phyloP scores from a whole-genome alignment of 2,329 filamentous ascomycete species.

The Trichophyton benhamiae region DNA sequence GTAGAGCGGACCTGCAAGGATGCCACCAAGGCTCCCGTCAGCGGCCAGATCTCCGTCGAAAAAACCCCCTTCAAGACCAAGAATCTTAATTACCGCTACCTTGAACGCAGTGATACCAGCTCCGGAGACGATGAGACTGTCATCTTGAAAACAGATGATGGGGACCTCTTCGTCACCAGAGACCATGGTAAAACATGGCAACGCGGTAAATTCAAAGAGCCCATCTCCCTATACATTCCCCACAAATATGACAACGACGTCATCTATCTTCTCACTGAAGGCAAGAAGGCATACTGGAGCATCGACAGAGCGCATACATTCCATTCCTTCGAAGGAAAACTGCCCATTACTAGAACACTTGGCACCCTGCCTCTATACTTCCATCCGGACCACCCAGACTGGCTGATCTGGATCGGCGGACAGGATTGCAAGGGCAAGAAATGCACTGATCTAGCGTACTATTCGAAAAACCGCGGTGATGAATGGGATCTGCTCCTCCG shows the following conservation, averaged over 20 bases:
- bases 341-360: conserved; percentile 40
- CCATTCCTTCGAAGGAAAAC: conserved; percentile 59
- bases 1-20: conserved; percentile 68
- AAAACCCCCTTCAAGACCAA: conserved; percentile 52
- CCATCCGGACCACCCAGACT: conserved; percentile 74
- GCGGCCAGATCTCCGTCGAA: conserved; percentile 53
- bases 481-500: conserved; percentile 66
- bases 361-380: conserved; percentile 54
- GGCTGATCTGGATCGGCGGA: conserved; percentile 78
- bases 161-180: conserved; percentile 59
- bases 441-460: conserved; percentile 59
- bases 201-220: conserved; percentile 54
- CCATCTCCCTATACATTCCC: conserved; percentile 58
- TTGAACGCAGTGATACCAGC: conserved; percentile 60
- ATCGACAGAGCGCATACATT: conserved; percentile 64
- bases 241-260: conserved; percentile 73
- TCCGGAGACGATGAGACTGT: conserved; percentile 59
- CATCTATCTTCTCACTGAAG: conserved; percentile 69
- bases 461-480: conserved; percentile 64
- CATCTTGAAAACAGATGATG: conserved; percentile 46
- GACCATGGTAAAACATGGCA: conserved; percentile 87
- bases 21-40: conserved; percentile 40
- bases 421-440: conserved; percentile 49
- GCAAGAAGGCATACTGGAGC: conserved; percentile 63
- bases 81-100: conserved; percentile 54